These are phyloP conservation scores for Plasmodium ovale DNA, from an alignment of 169 alveolate genomes.

Conservation along the genomic window DNA sequence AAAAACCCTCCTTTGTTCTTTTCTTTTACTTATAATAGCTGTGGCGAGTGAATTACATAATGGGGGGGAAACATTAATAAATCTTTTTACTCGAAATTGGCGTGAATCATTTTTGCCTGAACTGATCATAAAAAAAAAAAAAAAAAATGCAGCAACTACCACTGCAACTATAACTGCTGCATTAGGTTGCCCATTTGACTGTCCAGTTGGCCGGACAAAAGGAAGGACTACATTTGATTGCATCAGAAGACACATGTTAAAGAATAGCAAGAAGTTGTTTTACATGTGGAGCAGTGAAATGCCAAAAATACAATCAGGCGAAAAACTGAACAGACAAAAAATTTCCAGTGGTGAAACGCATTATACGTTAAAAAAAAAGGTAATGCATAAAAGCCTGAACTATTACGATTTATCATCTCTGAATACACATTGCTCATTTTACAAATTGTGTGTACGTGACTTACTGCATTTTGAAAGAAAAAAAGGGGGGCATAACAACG, in stretches of 20 bases:
- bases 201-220: background rate
- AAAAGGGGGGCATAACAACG: background rate
- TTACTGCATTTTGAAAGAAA: slow-evolving; percentile 9
- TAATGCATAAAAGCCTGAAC: slow-evolving; percentile 24
- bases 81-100: slow-evolving; percentile 9
- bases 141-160: background rate
- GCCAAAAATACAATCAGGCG: slow-evolving; percentile 33
- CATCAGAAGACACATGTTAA: slow-evolving; percentile 31
- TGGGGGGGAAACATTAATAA: slow-evolving; percentile 10
- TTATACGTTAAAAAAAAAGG: slow-evolving; percentile 8
- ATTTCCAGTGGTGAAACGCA: slow-evolving; percentile 25
- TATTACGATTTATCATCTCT: slow-evolving; percentile 60
- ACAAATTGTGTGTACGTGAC: slow-evolving; percentile 51
- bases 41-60: background rate
- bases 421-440: slow-evolving; percentile 65
- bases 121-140: slow-evolving; percentile 25
- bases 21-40: slow-evolving; percentile 15
- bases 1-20: slow-evolving; percentile 9
- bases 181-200: slow-evolving; percentile 13
- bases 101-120: slow-evolving; percentile 22
- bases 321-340: slow-evolving; percentile 40
- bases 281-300: slow-evolving; percentile 40
- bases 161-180: too few species aligned
- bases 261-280: slow-evolving; percentile 56
- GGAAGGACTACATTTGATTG: slow-evolving; percentile 56